Evolutionary conservation across 202 grass and related monocot genomes (phyloP).

Genomic region (Schoenoplectus tabernaemontani): DNA sequence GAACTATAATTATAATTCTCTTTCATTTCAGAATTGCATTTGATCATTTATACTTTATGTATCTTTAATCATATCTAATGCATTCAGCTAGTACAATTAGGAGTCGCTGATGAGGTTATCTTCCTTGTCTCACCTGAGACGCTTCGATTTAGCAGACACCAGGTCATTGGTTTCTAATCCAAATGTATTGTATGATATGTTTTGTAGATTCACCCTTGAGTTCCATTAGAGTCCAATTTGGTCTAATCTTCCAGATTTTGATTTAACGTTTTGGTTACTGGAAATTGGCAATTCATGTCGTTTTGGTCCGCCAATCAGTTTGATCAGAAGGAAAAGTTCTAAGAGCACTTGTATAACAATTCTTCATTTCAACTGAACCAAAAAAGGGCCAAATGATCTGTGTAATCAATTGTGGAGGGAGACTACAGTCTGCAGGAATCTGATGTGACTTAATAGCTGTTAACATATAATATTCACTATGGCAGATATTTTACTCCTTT

Average conservation of each 20-base stretch:
- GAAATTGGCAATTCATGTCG: not conserved
- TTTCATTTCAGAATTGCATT: not conserved
- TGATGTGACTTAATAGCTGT: not conserved
- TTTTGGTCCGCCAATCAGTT: not conserved
- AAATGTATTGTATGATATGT: not conserved
- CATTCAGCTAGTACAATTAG: constrained; percentile 53
- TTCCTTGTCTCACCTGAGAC: constrained; percentile 72
- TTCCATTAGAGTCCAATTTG: not conserved
- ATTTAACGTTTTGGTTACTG: not conserved
- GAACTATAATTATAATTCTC: not conserved
- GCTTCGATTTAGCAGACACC: constrained; percentile 44
- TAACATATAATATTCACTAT: not conserved
- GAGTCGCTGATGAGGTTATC: constrained; percentile 45
- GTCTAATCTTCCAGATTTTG: not conserved
- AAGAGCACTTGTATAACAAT: not conserved
- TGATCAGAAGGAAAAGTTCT: not conserved
- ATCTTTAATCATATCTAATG: constrained; percentile 6
- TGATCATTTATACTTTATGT: not conserved
- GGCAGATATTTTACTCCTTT: not conserved
- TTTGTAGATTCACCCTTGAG: not conserved
- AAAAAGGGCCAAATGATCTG: not conserved
- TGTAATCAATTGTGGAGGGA: not conserved
- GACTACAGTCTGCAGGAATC: not conserved
- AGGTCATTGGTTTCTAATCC: constrained; percentile 31
- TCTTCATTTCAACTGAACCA: not conserved